Conservation (phyloP, 192 early-diverging fungal species). For the Coemansia sp. region DNA sequence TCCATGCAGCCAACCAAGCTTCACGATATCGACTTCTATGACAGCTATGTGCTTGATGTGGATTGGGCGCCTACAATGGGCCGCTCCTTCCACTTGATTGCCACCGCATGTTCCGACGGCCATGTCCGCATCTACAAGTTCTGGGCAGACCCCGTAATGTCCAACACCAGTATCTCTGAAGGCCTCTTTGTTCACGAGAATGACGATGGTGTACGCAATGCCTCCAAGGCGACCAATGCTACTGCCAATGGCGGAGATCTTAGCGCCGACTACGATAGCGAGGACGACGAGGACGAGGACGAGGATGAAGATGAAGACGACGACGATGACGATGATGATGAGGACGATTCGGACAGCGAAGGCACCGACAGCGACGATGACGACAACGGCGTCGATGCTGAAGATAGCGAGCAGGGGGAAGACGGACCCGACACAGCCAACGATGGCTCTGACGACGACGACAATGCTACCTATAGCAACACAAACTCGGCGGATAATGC, state of each 20-base stretch:
- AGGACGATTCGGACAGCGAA: background rate
- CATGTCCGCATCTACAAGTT: slow-evolving; percentile 56
- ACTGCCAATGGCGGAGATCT: slow-evolving; percentile 9
- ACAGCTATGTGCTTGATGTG: slow-evolving; percentile 57
- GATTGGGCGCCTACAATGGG: slow-evolving; percentile 56
- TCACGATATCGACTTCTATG: slow-evolving; percentile 55
- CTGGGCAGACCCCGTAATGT: slow-evolving; percentile 37
- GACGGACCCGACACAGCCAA: slow-evolving; percentile 6
- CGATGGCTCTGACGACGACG: slow-evolving; percentile 7
- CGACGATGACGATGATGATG: slow-evolving; percentile 13
- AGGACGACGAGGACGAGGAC: slow-evolving; percentile 27
- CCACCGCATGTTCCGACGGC: slow-evolving; percentile 48
- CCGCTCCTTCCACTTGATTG: slow-evolving; percentile 60
- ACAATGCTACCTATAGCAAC: background rate
- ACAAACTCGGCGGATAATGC: background rate
- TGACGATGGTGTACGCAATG: slow-evolving; percentile 15
- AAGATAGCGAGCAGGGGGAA: slow-evolving; percentile 7
- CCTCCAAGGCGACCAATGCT: background rate
- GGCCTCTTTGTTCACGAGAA: slow-evolving; percentile 44
- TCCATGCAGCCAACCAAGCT: slow-evolving; percentile 46
- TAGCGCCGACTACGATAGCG: slow-evolving; percentile 21
- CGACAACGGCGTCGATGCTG: slow-evolving; percentile 7
- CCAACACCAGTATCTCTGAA: slow-evolving; percentile 24
- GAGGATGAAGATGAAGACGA: slow-evolving; percentile 16
- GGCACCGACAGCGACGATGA: background rate